phyloP scores from a whole-genome alignment of 2,329 filamentous ascomycete species.

The Clarireedia homoeocarpa region DNA sequence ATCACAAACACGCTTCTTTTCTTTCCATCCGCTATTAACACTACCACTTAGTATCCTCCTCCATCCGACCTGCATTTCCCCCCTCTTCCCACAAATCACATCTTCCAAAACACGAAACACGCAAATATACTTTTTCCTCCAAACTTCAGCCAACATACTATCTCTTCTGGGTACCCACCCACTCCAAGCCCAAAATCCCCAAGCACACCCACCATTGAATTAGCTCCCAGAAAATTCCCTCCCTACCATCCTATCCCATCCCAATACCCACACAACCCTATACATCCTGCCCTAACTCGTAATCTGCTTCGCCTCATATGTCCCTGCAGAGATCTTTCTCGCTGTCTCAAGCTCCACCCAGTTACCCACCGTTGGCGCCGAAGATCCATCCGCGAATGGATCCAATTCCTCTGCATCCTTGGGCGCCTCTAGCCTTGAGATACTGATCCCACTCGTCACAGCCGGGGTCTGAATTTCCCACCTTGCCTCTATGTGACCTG shows the following conservation, averaged over 20 bases:
- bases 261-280: not conserved
- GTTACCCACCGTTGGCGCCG: slow-evolving; percentile 29
- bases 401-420: slow-evolving; percentile 47
- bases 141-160: too few relatives aligned
- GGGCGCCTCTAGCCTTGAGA: slow-evolving; percentile 45
- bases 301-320: slow-evolving; percentile 47
- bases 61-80: too few relatives aligned
- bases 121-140: too few relatives aligned
- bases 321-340: slow-evolving; percentile 65
- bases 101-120: too few relatives aligned
- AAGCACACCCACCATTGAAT: too few relatives aligned
- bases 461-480: slow-evolving; percentile 56
- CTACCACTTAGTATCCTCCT: too few relatives aligned
- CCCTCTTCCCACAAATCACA: too few relatives aligned
- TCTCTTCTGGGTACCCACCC: too few relatives aligned
- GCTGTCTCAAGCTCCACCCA: slow-evolving; percentile 63
- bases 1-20: too few relatives aligned
- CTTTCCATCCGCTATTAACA: too few relatives aligned
- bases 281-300: not conserved
- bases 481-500: slow-evolving; percentile 72
- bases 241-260: not conserved
- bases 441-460: slow-evolving; percentile 57
- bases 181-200: too few relatives aligned
- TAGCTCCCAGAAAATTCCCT: not conserved
- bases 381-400: slow-evolving; percentile 60